phyloP scores from a whole-genome alignment of 208 protist genomes.

The Herpetomonas samuelpessoai region DNA sequence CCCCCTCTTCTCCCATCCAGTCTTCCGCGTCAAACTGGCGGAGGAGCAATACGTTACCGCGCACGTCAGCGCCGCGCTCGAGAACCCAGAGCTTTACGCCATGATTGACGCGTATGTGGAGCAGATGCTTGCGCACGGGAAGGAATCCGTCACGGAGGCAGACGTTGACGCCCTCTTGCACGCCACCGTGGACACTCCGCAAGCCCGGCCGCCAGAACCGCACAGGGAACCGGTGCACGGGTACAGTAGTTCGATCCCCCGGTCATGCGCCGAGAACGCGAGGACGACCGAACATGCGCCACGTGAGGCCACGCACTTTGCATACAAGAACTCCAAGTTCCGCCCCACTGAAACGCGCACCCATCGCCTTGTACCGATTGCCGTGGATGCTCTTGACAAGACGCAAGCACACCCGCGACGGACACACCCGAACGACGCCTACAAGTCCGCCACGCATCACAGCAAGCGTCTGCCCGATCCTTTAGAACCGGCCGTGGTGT shows the following conservation, averaged over 20 bases:
- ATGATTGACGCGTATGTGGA: conserved; percentile 47
- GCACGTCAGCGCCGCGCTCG: conserved; percentile 19
- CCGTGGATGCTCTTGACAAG: too few species aligned
- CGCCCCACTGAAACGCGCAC: not conserved
- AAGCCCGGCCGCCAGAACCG: too few species aligned
- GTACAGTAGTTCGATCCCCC: not conserved
- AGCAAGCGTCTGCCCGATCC: not conserved
- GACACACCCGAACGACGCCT: too few species aligned
- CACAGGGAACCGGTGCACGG: too few species aligned
- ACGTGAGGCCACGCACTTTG: too few species aligned
- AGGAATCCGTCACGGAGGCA: conserved; percentile 17
- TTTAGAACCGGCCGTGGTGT: conserved; percentile 7
- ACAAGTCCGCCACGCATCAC: too few species aligned
- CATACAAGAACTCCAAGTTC: too few species aligned
- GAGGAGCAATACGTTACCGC: conserved; percentile 25
- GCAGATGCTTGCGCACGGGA: conserved; percentile 29
- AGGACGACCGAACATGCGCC: not conserved
- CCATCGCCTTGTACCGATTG: not conserved
- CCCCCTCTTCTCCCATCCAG: conserved; percentile 66
- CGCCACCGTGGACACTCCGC: too few species aligned
- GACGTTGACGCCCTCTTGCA: conserved; percentile 19
- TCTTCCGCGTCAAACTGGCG: conserved; percentile 30
- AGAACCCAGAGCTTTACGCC: conserved; percentile 21
- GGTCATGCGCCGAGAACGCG: not conserved
- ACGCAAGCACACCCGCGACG: too few species aligned